These are phyloP conservation scores for Ogataea salicorniae DNA, from an alignment of 805 yeast genomes.

Conservation along the genomic window DNA sequence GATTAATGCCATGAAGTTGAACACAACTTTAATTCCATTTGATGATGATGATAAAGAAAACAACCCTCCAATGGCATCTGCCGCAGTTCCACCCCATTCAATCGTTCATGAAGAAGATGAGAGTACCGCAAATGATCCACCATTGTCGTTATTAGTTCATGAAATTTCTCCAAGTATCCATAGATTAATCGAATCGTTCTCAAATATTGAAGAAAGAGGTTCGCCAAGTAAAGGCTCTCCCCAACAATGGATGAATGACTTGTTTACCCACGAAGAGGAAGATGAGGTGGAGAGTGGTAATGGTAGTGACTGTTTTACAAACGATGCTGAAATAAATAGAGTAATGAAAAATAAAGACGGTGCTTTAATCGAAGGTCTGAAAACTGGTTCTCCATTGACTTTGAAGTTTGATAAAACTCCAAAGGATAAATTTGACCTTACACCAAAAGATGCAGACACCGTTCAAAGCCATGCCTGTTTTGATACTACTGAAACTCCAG, in stretches of 20 bases:
- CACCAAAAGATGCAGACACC: constrained; percentile 25
- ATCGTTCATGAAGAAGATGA: constrained; percentile 1
- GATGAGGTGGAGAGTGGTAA: constrained; percentile 16
- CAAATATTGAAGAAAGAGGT: constrained; percentile 21
- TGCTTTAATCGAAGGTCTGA: constrained; percentile 3
- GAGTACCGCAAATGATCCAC: constrained; percentile 5
- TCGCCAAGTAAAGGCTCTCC: constrained; percentile 25
- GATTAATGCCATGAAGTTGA: constrained; percentile 44
- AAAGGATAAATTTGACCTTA: constrained; percentile 18
- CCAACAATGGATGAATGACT: constrained; percentile 27
- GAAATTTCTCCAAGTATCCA: constrained; percentile 32
- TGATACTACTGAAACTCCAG: constrained; percentile 11
- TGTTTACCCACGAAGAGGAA: constrained; percentile 26
- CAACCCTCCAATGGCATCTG: constrained; percentile 10
- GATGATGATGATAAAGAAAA: constrained; percentile 37
- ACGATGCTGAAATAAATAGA: constrained; percentile 24
- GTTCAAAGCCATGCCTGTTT: constrained; percentile 20
- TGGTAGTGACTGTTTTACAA: constrained; percentile 2
- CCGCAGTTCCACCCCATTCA: neutral
- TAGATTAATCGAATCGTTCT: constrained; percentile 29
- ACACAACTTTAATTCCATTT: constrained; percentile 49
- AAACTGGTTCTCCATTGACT: constrained; percentile 12
- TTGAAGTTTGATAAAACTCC: constrained; percentile 28
- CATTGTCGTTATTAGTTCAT: constrained; percentile 21
- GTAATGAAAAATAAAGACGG: constrained; percentile 9